Conservation (phyloP, 345 rosid species). For the Anacardium occidentale region DNA sequence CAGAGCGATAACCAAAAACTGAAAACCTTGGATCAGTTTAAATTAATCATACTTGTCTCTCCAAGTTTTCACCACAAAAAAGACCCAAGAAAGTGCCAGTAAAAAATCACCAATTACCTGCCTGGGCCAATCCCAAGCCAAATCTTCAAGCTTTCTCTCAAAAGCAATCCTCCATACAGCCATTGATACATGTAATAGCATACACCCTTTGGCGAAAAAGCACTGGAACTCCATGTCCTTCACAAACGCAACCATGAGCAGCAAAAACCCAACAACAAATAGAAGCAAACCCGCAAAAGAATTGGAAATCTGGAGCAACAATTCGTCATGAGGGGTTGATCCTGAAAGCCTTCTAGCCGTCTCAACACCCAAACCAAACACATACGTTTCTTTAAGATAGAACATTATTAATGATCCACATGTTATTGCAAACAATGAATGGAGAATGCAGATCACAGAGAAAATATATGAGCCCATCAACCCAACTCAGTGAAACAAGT, state of each 20-base stretch:
- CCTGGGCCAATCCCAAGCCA: constrained; percentile 48
- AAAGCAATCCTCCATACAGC: constrained; percentile 44
- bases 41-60: constrained; percentile 40
- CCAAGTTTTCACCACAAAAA: constrained; percentile 37
- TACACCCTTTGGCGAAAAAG: constrained; percentile 46
- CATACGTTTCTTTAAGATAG: constrained; percentile 34
- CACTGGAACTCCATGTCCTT: constrained; percentile 34
- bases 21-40: background rate
- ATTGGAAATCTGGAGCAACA: constrained; percentile 39
- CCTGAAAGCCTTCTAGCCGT: constrained; percentile 37
- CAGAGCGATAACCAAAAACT: background rate
- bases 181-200: constrained; percentile 35
- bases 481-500: background rate
- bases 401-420: constrained; percentile 42
- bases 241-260: constrained; percentile 46
- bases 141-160: constrained; percentile 43
- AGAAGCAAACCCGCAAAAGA: constrained; percentile 48
- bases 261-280: constrained; percentile 30
- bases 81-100: constrained; percentile 45
- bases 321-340: constrained; percentile 42
- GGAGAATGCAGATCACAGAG: constrained; percentile 39
- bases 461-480: constrained; percentile 34
- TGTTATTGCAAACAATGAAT: constrained; percentile 31
- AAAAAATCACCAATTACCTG: constrained; percentile 39
- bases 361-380: constrained; percentile 35